Evolutionary conservation across 805 yeast species (phyloP), one percentile per base, ranked within the genome.

Genomic region (Lachancea nothofagi): DNA sequence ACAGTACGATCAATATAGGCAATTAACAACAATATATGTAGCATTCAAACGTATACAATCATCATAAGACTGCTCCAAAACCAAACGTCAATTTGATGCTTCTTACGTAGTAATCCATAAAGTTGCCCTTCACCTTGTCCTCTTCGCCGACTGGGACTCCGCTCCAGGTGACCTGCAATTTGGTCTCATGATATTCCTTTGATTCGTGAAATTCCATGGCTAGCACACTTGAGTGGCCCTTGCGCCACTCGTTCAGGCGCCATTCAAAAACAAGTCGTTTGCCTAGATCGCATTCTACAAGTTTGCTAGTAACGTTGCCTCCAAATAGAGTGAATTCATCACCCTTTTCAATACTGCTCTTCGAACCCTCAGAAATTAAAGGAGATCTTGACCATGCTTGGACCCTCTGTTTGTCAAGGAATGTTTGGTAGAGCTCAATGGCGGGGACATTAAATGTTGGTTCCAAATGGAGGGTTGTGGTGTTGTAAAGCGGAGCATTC

Each of bases 111-210:
- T 88, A 85, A 45, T 85, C 87, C 53, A 87, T 86, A 57, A 93
- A 90, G 62, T 90, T 93, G 29, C 71, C 75, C 55, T 79, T 77
- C 28, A 85, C 96, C 53, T 82, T 65, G 53, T 94, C 93, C 57
- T 93, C 97, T 59, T 93, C 94, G 10, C 97, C 99, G 28, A 90
- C 71, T 13, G 99, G 99, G 36, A 93, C 82, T 12, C 97, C 97
- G 13, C 77, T 69, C 77, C 90, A 87, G 31, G 72, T 68, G 14
- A 88, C 87, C 44, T 78, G 77, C 66, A 89, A 69, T 43, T 74
- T 78, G 3, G 98, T 93, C 53, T 88, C 97, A 31, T 83, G 75
- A n/a, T 76, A 73, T 21, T 90, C 93, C 57, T 86, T 86, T 1
- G 65, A 59, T 40, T 62, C 65, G 42, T 76, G 76, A 49, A 93